A percentile compares a stretch with the other conserved stretches of the same genome.
Evolutionary conservation across 768 basidiomycete species (phyloP).

Genomic region (Mycena amicta): DNA sequence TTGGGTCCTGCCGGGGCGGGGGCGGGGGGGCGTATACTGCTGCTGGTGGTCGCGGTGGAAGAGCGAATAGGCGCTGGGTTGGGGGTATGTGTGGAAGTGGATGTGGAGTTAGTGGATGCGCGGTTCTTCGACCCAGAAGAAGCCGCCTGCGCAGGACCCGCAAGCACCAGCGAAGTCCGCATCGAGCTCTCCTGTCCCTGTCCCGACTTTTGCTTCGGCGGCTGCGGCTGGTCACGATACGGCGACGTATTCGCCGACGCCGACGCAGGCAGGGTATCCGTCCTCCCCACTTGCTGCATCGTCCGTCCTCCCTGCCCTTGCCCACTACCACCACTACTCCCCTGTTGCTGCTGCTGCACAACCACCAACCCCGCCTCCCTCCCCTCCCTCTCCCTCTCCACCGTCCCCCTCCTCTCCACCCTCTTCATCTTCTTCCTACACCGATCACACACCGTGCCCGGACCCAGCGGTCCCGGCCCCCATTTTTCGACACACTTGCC

Average conservation of each 20-base stretch:
- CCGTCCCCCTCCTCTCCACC: slow-evolving; percentile 70
- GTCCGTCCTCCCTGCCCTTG: no score
- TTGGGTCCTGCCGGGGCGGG: neutral
- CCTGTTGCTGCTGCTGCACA: slow-evolving; percentile 9
- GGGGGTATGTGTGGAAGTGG: no score
- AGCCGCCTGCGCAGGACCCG: slow-evolving; percentile 11
- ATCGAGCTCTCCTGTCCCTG: slow-evolving; percentile 4
- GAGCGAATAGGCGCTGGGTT: neutral
- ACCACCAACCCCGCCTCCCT: neutral
- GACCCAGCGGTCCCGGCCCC: slow-evolving; percentile 83
- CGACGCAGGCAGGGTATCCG: neutral
- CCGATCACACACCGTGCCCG: slow-evolving; percentile 84
- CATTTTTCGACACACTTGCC: slow-evolving; percentile 88
- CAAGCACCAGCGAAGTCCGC: slow-evolving; percentile 26
- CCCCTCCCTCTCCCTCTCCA: neutral
- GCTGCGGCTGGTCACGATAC: neutral
- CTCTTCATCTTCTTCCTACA: slow-evolving; percentile 89
- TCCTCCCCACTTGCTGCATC: neutral
- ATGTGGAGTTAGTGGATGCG: no score
- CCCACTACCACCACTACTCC: no score
- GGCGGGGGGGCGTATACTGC: neutral
- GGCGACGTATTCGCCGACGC: neutral
- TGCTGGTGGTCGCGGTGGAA: neutral
- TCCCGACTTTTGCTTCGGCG: neutral
- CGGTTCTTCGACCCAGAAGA: no score